A percentile compares a stretch with the other conserved stretches of the same genome.
phyloP scores from a whole-genome alignment of 2,329 filamentous ascomycete genomes.

The Dothiorella sarmentorum region DNA sequence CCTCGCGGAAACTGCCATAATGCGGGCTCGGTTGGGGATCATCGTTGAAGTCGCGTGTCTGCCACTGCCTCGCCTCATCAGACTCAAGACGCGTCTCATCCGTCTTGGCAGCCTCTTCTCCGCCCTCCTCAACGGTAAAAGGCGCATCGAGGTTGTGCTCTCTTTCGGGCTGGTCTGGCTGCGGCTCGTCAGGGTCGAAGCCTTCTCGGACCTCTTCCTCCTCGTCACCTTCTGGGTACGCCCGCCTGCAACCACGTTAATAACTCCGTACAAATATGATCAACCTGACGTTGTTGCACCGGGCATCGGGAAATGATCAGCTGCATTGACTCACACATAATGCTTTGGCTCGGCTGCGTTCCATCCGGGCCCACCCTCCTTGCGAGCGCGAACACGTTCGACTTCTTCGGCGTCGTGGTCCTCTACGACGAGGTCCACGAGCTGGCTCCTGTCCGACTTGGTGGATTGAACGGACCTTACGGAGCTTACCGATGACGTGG shows the following conservation, averaged over 20 bases:
- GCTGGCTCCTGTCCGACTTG: constrained; percentile 58
- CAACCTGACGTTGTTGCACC: background rate
- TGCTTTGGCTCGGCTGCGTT: constrained; percentile 55
- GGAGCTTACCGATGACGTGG: constrained; percentile 41
- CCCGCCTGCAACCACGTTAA: constrained; percentile 38
- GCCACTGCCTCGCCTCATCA: constrained; percentile 45
- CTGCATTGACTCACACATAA: constrained; percentile 47
- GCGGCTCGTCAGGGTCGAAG: constrained; percentile 49
- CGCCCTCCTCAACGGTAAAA: constrained; percentile 42
- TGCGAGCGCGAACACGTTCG: constrained; percentile 59
- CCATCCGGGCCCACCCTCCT: constrained; percentile 60
- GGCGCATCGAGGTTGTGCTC: constrained; percentile 45
- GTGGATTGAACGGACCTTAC: constrained; percentile 43
- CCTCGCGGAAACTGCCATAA: constrained; percentile 44
- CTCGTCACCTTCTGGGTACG: constrained; percentile 45
- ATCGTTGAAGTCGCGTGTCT: constrained; percentile 21
- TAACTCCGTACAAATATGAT: constrained; percentile 17
- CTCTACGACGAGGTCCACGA: constrained; percentile 66
- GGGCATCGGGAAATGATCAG: background rate
- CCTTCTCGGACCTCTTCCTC: constrained; percentile 54
- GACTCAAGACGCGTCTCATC: constrained; percentile 37
- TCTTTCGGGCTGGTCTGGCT: constrained; percentile 41
- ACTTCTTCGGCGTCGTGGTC: constrained; percentile 60
- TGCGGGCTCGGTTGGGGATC: constrained; percentile 23
- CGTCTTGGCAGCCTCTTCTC: constrained; percentile 33